Evolutionary conservation across 371 early-diverging fungal genomes (phyloP), one percentile per base, ranked within the genome.

Genomic region (Apophysomyces trapeziformis): DNA sequence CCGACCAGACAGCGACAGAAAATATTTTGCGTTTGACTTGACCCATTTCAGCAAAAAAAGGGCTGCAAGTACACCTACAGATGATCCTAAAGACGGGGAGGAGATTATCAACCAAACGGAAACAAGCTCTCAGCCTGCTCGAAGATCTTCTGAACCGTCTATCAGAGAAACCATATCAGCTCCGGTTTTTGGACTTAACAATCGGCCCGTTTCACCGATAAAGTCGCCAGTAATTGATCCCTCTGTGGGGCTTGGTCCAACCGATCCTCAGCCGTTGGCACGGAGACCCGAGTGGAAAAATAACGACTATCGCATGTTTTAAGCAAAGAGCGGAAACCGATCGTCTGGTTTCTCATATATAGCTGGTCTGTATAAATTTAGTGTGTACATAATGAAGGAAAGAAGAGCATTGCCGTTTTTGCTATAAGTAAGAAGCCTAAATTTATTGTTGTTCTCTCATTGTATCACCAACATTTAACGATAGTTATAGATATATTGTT

Each of bases 281-380:
- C 3, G 62, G 2, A 56, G 62, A 38, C 67, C 67, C 11, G 67
- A 67, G 36, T 67, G 67, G 67, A 60, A 38, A 12, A 67, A 67
- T 36, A 67, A 67, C 44, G 67, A 67, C 36, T 67, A 62, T 58
- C 67, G 67, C 62, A 67, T 67, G 67, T 67, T 67, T 47, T 67
- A 57, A 18, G 6, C 13, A 59, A 47, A 47, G 18, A 47, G 32
- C 9, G 46, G 16, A 12, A 26, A 26, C 32, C 32, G 2, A 26
- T 26, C 32, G 32, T 26, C 32, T 26, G 32, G 32, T 26, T 26
- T 2, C 32, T 26, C 32, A 26, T 26, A 26, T 26, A 26, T 26
- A 26, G 32, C 32, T 26, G 32, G 32, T 26, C 32, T 26, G 32
- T 26, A 26, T 26, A 26, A 26, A 26, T 26, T 26, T 26, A 26